phyloP scores from a whole-genome alignment of 1,139 yeast genomes.

The Yamadazyma jaroonii region DNA sequence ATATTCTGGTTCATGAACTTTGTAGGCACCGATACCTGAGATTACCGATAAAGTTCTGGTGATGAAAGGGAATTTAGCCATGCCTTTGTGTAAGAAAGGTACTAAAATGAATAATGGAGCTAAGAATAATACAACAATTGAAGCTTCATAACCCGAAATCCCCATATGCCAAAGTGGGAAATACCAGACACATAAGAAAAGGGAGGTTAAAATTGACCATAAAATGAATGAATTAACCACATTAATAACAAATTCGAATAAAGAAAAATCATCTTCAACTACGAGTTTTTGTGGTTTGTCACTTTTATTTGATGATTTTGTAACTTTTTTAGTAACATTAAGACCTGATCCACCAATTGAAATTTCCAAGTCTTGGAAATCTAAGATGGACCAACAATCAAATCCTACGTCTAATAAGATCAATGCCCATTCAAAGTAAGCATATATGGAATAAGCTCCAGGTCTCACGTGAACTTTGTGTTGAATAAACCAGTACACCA shows the following conservation, averaged over 20 bases:
- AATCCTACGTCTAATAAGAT: constrained; percentile 79
- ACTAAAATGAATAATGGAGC: constrained; percentile 58
- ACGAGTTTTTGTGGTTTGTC: constrained; percentile 9
- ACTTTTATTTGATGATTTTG: background rate
- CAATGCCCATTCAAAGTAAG: constrained; percentile 91
- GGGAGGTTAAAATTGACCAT: constrained; percentile 81
- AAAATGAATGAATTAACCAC: constrained; percentile 63
- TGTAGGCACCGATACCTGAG: constrained; percentile 75
- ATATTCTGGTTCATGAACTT: constrained; percentile 61
- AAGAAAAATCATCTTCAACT: constrained; percentile 28
- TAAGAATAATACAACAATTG: constrained; percentile 50
- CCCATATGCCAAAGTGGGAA: constrained; percentile 99
- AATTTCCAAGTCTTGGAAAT: constrained; percentile 59
- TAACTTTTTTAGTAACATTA: constrained; percentile 4
- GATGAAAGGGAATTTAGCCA: constrained; percentile 39
- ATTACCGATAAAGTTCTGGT: constrained; percentile 57
- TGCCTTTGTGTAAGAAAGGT: constrained; percentile 47
- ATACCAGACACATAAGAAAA: constrained; percentile 89
- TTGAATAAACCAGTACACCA: constrained; percentile 85
- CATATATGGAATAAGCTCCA: constrained; percentile 95
- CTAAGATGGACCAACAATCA: constrained; percentile 75
- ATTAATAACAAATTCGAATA: constrained; percentile 44
- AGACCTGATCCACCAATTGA: constrained; percentile 23
- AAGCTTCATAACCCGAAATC: constrained; percentile 87
- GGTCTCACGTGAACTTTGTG: constrained; percentile 85